Percentiles rank a stretch among this genome's conserved stretches.
Evolutionary conservation across 352 stramenopile species (phyloP).

Genomic region (Globisporangium polare): DNA sequence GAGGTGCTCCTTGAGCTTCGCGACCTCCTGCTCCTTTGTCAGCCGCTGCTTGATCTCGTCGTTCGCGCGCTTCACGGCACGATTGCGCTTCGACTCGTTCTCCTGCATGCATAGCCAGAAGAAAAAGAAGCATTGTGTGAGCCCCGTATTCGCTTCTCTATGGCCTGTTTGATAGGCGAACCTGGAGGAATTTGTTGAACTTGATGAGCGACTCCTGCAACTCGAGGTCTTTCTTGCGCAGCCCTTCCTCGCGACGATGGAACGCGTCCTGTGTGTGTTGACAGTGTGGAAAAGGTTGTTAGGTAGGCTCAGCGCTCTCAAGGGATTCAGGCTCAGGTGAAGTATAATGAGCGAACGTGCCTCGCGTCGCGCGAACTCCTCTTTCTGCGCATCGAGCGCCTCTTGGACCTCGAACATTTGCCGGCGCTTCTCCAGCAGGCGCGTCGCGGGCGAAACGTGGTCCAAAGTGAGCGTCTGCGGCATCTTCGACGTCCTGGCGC

Average conservation of each 20-base stretch:
- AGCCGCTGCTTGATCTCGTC: conserved; percentile 92
- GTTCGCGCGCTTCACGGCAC: conserved; percentile 87
- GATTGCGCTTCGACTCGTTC: conserved; percentile 93
- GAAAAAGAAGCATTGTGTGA: too few species aligned
- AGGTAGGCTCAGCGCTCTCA: background rate
- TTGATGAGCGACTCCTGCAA: conserved; percentile 95
- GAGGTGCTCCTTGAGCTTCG: conserved; percentile 67
- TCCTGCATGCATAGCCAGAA: too few species aligned
- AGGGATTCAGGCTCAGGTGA: too few species aligned
- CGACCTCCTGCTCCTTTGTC: conserved; percentile 87
- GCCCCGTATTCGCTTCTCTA: too few species aligned
- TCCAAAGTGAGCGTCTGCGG: conserved; percentile 90
- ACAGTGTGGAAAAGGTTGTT: background rate
- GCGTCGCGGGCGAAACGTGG: conserved; percentile 90
- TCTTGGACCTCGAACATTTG: conserved; percentile 96
- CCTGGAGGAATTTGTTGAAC: conserved; percentile 93
- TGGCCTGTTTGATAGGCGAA: too few species aligned
- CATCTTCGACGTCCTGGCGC: conserved; percentile 39
- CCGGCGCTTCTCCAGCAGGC: conserved; percentile 91
- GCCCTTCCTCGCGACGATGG: conserved; percentile 88
- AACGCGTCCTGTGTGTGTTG: conserved; percentile 82
- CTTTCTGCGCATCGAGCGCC: conserved; percentile 92
- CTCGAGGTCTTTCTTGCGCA: conserved; percentile 93
- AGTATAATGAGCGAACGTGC: conserved; percentile 7
- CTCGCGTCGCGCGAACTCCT: conserved; percentile 88